Evolutionary conservation across 768 basidiomycete species (phyloP).

Genomic region (Tubosaeta sp.): DNA sequence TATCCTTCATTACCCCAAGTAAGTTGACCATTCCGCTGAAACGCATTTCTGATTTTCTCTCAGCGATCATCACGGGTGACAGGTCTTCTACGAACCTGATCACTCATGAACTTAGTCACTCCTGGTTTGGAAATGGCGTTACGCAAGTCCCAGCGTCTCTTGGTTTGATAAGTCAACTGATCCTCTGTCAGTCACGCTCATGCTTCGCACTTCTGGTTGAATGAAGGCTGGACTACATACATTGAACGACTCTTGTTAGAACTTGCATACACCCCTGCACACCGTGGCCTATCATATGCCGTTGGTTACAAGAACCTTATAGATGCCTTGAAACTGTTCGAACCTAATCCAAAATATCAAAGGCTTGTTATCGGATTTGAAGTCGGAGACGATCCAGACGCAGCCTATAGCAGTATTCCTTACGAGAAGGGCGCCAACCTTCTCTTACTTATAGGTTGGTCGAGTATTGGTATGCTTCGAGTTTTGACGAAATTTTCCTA

Average conservation of each 20-base stretch:
- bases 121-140: constrained; percentile 89
- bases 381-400: constrained; percentile 71
- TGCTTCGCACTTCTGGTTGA: constrained; percentile 83
- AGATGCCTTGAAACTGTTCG: constrained; percentile 65
- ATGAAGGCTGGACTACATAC: constrained; percentile 94
- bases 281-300: constrained; percentile 79
- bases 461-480: neutral
- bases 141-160: constrained; percentile 42
- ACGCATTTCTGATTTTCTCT: neutral
- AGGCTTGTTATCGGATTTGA: constrained; percentile 70
- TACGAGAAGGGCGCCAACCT: constrained; percentile 93
- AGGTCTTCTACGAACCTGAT: constrained; percentile 84
- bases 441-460: constrained; percentile 73
- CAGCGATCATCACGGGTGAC: constrained; percentile 84
- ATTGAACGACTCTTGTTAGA: constrained; percentile 79
- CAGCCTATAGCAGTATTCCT: constrained; percentile 69
- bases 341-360: constrained; percentile 64
- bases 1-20: constrained; percentile 89
- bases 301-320: constrained; percentile 69
- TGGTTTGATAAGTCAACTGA: neutral
- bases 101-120: constrained; percentile 82
- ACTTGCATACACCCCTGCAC: constrained; percentile 64
- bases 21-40: constrained; percentile 16
- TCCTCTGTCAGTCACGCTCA: constrained; percentile 51
- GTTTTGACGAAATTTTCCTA: constrained; percentile 14